Evolutionary conservation across 73 alveolate genomes (phyloP).

Genomic region (Diophrys appendiculata): DNA sequence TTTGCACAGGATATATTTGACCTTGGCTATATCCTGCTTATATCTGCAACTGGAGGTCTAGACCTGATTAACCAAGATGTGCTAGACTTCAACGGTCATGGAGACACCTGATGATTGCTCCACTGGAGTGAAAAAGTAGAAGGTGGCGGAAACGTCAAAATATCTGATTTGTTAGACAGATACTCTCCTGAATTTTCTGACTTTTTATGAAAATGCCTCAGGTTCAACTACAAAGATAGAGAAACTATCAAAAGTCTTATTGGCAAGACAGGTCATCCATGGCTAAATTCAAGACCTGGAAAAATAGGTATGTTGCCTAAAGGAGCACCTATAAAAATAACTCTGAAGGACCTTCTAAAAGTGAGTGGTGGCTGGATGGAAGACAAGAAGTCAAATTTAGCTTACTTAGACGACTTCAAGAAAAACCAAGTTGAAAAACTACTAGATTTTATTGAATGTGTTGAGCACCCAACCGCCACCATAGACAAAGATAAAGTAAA

Average conservation of each 20-base stretch:
- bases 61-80: constrained; percentile 30
- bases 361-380: constrained; percentile 10
- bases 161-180: constrained; percentile 15
- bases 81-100: constrained; percentile 1
- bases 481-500: constrained; percentile 2
- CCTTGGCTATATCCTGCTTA: constrained; percentile 44
- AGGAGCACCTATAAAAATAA: not conserved
- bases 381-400: not conserved
- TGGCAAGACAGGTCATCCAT: constrained; percentile 22
- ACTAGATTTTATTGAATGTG: constrained; percentile 12
- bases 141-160: not conserved
- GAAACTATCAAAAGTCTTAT: constrained; percentile 6
- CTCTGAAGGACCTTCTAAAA: constrained; percentile 7
- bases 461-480: constrained; percentile 1
- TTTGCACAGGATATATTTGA: constrained; percentile 62
- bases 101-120: constrained; percentile 20
- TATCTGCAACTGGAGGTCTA: constrained; percentile 67
- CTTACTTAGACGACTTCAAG: constrained; percentile 13
- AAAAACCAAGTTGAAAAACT: constrained; percentile 18
- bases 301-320: not conserved
- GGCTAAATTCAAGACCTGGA: constrained; percentile 4
- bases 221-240: constrained; percentile 17
- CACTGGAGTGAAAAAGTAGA: constrained; percentile 17
- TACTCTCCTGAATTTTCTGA: constrained; percentile 24
- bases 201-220: constrained; percentile 21